Evolutionary conservation across 176 grass and related monocot species (phyloP), one percentile per base, ranked within the genome.

Genomic region (Panicum miliaceum): DNA sequence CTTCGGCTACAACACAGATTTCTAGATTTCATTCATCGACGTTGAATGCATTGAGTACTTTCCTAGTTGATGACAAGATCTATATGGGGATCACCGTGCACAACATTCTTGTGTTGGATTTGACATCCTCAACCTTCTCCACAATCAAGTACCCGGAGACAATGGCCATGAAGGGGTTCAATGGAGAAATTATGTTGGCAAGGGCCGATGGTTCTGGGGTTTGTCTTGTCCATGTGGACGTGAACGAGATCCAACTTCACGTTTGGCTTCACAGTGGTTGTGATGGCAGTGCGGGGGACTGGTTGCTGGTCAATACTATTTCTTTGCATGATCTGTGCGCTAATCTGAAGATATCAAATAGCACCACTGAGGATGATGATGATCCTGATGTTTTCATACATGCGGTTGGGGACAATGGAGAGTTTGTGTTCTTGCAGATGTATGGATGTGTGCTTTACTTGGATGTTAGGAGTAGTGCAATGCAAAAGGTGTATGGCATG

Each of bases 301-400:
- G 75, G 75, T 27, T 13, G 52, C 10, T 71, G 7, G 53, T 85
- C 15, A 14, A 79, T 40, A 51, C 65, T 10, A 63, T 85, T 71
- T 37, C 3, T 15, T 41, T 85, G 75, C 41, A 6, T 38, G 42
- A 71, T 46, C 22, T 79, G 15, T 51, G 19, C 13, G 10, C 53
- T 50, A 38, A 27, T 20, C 42, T 48, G 54, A 26, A 18, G 29
- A 20, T 79, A 34, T 23, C 41, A 12, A 50, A 12, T 53, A 16
- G 3, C 2, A 50, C 36, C 13, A 41, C 29, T 2, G 71, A 84
- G 59, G 58, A 29, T 38, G 34, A 84, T 2, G 22, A 61, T 48
- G 20, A 16, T 46, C 14, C 0, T 23, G 42, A 6, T 9, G 16
- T 38, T 36, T 4, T 0, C 2, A 9, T 86, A 63, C 16, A 63